Evolutionary conservation across 23 red algal genomes (phyloP).

Genomic region (Gracilaria vermiculophylla): DNA sequence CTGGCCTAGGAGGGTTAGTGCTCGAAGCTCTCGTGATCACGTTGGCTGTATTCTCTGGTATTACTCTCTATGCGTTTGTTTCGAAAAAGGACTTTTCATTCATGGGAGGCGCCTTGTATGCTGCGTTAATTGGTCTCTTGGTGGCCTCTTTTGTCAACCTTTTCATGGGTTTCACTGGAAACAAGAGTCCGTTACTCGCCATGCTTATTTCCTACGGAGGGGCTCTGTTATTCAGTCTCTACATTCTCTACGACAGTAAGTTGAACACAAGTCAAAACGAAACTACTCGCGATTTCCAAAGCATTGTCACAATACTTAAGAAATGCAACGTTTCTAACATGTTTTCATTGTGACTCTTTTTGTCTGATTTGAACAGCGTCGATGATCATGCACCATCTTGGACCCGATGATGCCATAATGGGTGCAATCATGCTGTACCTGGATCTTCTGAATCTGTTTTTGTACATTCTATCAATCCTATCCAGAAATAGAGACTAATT

Average conservation of each 20-base stretch:
- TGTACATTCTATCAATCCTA: conserved; percentile 92
- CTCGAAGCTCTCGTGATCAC: conserved; percentile 82
- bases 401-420: conserved; percentile 84
- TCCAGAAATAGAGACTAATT: conserved; percentile 68
- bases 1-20: conserved; percentile 74
- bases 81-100: conserved; percentile 91
- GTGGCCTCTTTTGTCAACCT: conserved; percentile 76
- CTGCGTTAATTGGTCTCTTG: conserved; percentile 69
- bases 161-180: conserved; percentile 71
- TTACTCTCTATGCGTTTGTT: conserved; percentile 87
- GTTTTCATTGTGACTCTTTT: neutral
- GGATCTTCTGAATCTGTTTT: conserved; percentile 94
- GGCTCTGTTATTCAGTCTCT: conserved; percentile 81
- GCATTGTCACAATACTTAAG: too few species aligned
- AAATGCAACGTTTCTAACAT: neutral
- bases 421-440: conserved; percentile 82
- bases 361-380: conserved; percentile 22
- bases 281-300: neutral
- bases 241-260: conserved; percentile 95
- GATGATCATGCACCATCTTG: conserved; percentile 88
- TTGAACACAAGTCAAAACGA: neutral
- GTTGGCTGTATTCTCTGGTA: conserved; percentile 61
- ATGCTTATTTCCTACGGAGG: conserved; percentile 77
- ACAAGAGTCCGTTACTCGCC: conserved; percentile 48
- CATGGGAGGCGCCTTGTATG: conserved; percentile 85